Base-by-base conservation (phyloP, 2,329 filamentous ascomycete genomes). In the Ceratocystis papillata region DNA sequence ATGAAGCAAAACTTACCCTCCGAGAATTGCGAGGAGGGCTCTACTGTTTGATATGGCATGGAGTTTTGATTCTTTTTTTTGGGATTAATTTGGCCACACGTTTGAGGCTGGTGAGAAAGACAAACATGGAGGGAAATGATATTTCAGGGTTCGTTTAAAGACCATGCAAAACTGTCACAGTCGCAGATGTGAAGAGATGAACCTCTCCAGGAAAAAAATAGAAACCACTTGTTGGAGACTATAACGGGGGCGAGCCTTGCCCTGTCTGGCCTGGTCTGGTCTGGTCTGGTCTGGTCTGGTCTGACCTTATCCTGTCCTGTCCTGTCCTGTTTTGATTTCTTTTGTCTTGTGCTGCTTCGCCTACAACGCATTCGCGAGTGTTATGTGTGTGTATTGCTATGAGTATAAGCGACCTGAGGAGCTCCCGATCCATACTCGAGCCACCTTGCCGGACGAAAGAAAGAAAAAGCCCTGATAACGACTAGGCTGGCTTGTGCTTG, bases 141-240 rank as follows among this genome's bases (percentile, higher is more conserved):
- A 53, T 59, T 59, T 59, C 55, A 59, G 53, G 53, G 53, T 57
- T 57, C 12, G 28, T 57, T 12, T 57, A 7, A n/a, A 33, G 55
- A 30, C 55, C 7, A 59, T 37, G 25, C 55, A 59, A 59, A 59
- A 59, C 55, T 59, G 55, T 20, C 55, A 59, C 30, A n/a, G 55
- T 59, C 55, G 28, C 55, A 59, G 55, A 59, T 59, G 7, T 59
- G 28, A 59, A 59, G 55, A 59, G 55, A 59, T 10, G 55, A 59
- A 59, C 55, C 55, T n/a, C 3, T 8, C 3, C 8, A 30, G 17
- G 12, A 59, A 33, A 57, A 30, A 57, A 57, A 57, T 57, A 59
- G 28, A 59, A 59, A 33, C 15, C 17, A 8, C n/a, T 30, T 20
- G 30, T 17, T n/a, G n/a, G 28, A 37, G 28, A 2, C 55, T 37